phyloP scores from a whole-genome alignment of 192 early-diverging fungal species.

The Coemansia sp. region DNA sequence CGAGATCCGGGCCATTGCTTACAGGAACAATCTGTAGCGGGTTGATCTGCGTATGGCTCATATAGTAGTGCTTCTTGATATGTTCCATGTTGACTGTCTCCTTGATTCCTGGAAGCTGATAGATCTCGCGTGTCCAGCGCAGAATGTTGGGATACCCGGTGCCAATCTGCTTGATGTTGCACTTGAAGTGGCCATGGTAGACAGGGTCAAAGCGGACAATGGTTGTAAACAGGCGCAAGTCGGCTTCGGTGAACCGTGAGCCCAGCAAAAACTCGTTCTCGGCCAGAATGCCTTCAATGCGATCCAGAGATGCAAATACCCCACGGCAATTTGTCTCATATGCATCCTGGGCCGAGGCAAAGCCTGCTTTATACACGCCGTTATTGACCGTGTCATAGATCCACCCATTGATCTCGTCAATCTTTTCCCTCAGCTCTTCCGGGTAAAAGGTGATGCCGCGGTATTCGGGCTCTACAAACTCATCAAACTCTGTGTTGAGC shows the following conservation, averaged over 20 bases:
- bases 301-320: slow-evolving; percentile 77
- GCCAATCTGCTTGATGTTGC: slow-evolving; percentile 81
- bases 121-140: slow-evolving; percentile 77
- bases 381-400: slow-evolving; percentile 95
- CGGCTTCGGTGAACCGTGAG: slow-evolving; percentile 84
- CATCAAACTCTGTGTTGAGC: slow-evolving; percentile 87
- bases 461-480: slow-evolving; percentile 60
- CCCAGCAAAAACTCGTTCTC: slow-evolving; percentile 76
- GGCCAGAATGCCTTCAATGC: slow-evolving; percentile 76
- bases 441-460: slow-evolving; percentile 81
- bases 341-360: slow-evolving; percentile 81
- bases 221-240: slow-evolving; percentile 92
- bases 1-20: slow-evolving; percentile 63
- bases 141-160: slow-evolving; percentile 86
- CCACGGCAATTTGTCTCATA: slow-evolving; percentile 74
- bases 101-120: slow-evolving; percentile 73
- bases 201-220: slow-evolving; percentile 95
- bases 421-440: slow-evolving; percentile 63
- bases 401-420: slow-evolving; percentile 88
- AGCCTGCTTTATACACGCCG: slow-evolving; percentile 92
- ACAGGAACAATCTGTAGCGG: slow-evolving; percentile 78
- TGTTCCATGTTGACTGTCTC: slow-evolving; percentile 93
- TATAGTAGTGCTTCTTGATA: slow-evolving; percentile 94
- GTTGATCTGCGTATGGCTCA: slow-evolving; percentile 90
- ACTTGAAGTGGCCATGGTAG: slow-evolving; percentile 95